phyloP scores from a whole-genome alignment of 768 basidiomycete species.

The Mycena metata region DNA sequence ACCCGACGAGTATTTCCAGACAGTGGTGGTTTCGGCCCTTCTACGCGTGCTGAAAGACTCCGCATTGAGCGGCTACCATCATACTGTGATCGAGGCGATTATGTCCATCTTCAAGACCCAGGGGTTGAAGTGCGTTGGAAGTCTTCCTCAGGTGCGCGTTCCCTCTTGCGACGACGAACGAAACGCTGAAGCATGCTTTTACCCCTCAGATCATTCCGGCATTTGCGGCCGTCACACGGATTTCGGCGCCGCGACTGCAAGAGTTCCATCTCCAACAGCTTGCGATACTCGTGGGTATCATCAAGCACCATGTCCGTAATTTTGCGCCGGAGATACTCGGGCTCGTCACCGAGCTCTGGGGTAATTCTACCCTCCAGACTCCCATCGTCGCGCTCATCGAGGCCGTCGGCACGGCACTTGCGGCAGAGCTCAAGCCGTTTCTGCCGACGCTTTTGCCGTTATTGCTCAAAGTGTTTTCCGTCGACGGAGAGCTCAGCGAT shows the following conservation, averaged over 20 bases:
- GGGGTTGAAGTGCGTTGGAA: constrained; percentile 96
- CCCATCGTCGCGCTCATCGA: constrained; percentile 95
- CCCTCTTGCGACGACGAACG: no score
- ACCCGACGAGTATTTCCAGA: constrained; percentile 97
- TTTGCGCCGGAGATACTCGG: constrained; percentile 89
- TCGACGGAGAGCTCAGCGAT: constrained; percentile 90
- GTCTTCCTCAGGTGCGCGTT: constrained; percentile 84
- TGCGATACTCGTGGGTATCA: constrained; percentile 94
- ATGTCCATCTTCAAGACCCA: constrained; percentile 99
- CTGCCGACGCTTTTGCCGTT: constrained; percentile 92
- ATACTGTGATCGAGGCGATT: constrained; percentile 97
- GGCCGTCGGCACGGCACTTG: constrained; percentile 91
- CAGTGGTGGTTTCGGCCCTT: constrained; percentile 93
- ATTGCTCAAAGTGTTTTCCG: constrained; percentile 80
- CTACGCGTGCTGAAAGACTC: constrained; percentile 91
- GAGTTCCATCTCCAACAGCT: constrained; percentile 97
- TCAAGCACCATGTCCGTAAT: constrained; percentile 96
- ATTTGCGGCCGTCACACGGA: constrained; percentile 90
- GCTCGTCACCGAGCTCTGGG: constrained; percentile 93
- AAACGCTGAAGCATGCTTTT: constrained; percentile 8
- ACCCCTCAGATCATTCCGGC: constrained; percentile 88
- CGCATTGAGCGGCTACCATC: constrained; percentile 86
- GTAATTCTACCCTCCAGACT: constrained; percentile 85
- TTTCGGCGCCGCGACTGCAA: constrained; percentile 84
- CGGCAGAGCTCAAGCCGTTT: constrained; percentile 98